Base-by-base conservation (phyloP, 306 rosid species). In the Rubus idaeus region DNA sequence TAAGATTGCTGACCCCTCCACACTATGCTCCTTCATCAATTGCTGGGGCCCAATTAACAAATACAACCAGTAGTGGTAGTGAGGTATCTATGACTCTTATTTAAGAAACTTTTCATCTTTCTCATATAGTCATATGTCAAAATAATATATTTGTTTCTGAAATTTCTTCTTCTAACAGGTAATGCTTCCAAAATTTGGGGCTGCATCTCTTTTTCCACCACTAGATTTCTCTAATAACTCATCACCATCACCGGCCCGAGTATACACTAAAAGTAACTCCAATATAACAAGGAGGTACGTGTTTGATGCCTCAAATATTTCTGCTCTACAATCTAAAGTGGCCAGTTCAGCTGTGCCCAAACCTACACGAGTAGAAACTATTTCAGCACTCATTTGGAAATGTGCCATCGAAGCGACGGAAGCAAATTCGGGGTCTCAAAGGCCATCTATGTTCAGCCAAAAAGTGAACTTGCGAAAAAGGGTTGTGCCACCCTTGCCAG, bases 341-440 rank as follows among this genome's bases (percentile, higher is more conserved):
- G 77, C 75, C 10, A 44, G 71, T 21, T n/a, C 57, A 35, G 4
- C 20, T 14, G 44, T 11, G 40, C 52, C 75, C n/a, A 35, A 71
- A 18, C 87, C 91, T 13, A 70, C 89, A 4, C 78, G 87, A 11
- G 14, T 85, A 14, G 86, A 86, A 77, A 83, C 77, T 6, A 82
- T 89, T 45, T 75, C 88, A 7, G 82, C 83, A 0, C 69, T 90
- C 30, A 46, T 90, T 16, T 90, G 90, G 92, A 84, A 83, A 80
- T 84, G 75, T 65, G 73, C 82, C 1, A 77, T 83, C 77, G 79
- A 9, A 13, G 84, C 80, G 3, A 57, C 82, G 1, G 78, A 45
- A 17, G 17, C 23, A 18, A 52, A 52, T 16, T 52, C 58, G 18
- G 10, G 58, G 21, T 73, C 75, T 8, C 46, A 37, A 39, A 69